Evolutionary conservation across 208 protist species (phyloP).

Genomic region (Wallacemonas rigidus): DNA sequence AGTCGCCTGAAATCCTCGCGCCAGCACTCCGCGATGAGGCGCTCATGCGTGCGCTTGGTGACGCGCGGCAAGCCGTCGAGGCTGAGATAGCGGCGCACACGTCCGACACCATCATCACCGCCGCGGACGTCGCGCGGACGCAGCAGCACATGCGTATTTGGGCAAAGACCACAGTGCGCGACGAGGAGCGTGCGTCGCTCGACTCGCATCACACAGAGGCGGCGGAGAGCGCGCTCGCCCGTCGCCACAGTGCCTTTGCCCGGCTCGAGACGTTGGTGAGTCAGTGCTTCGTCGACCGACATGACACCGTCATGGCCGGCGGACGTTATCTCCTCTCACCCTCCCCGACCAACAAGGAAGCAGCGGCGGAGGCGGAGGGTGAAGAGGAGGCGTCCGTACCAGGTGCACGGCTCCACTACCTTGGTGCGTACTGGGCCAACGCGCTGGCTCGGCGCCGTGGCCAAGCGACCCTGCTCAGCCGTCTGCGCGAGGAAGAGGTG

Average conservation of each 20-base stretch:
- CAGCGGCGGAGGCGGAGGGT: not conserved
- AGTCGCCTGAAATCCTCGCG: not conserved
- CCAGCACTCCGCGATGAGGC: conserved; percentile 2
- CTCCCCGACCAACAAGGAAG: not conserved
- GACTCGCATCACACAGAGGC: not conserved
- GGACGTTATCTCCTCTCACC: not conserved
- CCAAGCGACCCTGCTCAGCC: conserved; percentile 21
- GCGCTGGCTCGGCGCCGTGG: not conserved
- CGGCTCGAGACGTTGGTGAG: conserved; percentile 1
- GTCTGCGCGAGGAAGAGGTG: conserved; percentile 34
- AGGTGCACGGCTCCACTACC: conserved; percentile 2
- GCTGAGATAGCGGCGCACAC: not conserved
- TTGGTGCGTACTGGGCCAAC: conserved; percentile 1
- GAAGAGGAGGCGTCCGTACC: not conserved
- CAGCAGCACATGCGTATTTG: conserved; percentile 2
- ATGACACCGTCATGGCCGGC: conserved; percentile 8
- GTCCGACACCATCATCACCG: not conserved
- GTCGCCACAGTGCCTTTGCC: conserved; percentile 1
- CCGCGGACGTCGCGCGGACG: not conserved
- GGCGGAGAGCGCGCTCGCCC: not conserved
- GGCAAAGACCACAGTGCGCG: not conserved
- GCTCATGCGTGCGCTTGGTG: not conserved
- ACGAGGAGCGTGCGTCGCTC: not conserved
- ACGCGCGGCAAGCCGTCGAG: not conserved
- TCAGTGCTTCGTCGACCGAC: conserved; percentile 11